Percentiles rank a stretch among this genome's conserved stretches.
Evolutionary conservation across 805 yeast genomes (phyloP).

Genomic region (Saturnispora ahearnii): DNA sequence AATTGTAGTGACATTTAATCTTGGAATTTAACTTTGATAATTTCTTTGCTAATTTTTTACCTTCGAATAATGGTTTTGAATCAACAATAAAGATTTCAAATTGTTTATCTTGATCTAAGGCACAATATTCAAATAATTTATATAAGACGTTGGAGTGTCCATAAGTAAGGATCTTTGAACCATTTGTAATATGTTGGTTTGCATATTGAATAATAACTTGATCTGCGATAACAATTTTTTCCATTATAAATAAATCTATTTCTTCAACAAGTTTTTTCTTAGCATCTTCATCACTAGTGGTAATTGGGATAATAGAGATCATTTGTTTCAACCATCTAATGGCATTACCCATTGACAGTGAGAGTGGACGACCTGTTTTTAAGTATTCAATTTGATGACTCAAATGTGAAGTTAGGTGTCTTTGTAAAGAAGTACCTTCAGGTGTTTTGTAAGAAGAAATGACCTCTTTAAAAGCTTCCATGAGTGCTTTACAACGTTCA

Average conservation of each 20-base stretch:
- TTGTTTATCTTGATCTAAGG: constrained; percentile 46
- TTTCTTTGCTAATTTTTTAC: constrained; percentile 62
- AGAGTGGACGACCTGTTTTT: constrained; percentile 82
- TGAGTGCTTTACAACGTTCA: constrained; percentile 75
- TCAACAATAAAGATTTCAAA: constrained; percentile 85
- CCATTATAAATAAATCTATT: constrained; percentile 75
- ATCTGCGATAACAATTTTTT: constrained; percentile 77
- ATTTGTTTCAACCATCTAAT: constrained; percentile 96
- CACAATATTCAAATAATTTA: constrained; percentile 63
- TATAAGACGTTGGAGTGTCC: constrained; percentile 82
- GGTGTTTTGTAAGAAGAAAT: constrained; percentile 80
- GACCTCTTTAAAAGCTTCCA: constrained; percentile 73
- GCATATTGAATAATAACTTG: constrained; percentile 76
- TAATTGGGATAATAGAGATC: constrained; percentile 74
- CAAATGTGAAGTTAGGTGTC: constrained; percentile 81
- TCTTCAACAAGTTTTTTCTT: constrained; percentile 52
- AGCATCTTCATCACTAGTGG: constrained; percentile 57
- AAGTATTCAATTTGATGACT: constrained; percentile 89
- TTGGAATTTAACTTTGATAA: constrained; percentile 45
- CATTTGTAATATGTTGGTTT: constrained; percentile 62
- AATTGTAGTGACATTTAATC: constrained; percentile 66
- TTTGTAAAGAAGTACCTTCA: constrained; percentile 68
- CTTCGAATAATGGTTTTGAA: constrained; percentile 91
- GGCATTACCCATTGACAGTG: constrained; percentile 95
- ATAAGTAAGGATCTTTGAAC: constrained; percentile 74